Conservation (phyloP, 495 filamentous ascomycete species). For the Tirmania nivea region DNA sequence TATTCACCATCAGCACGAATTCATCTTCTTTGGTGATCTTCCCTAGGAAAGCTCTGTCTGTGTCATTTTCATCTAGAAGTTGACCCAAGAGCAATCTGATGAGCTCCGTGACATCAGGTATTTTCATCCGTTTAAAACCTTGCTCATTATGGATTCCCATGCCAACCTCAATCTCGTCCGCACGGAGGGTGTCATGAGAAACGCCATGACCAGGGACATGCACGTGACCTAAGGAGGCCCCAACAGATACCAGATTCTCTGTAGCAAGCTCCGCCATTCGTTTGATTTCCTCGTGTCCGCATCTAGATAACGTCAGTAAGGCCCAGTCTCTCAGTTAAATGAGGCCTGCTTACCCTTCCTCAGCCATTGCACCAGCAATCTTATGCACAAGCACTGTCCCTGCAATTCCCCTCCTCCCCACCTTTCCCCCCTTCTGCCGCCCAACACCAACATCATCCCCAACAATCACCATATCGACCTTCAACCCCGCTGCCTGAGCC, state of each 20-base stretch:
- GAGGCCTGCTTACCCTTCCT: constrained; percentile 34
- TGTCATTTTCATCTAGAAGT: constrained; percentile 54
- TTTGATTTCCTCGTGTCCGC: constrained; percentile 37
- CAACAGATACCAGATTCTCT: constrained; percentile 64
- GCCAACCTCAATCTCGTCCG: constrained; percentile 70
- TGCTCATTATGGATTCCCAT: constrained; percentile 99
- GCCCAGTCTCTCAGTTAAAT: not conserved
- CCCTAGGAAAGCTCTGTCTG: constrained; percentile 59
- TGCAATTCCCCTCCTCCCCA: constrained; percentile 75
- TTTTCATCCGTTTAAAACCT: constrained; percentile 48
- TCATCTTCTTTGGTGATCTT: constrained; percentile 32
- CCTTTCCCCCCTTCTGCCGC: constrained; percentile 59
- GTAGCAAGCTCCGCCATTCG: constrained; percentile 49
- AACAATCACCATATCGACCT: constrained; percentile 82
- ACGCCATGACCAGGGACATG: constrained; percentile 64
- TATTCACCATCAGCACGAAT: constrained; percentile 70
- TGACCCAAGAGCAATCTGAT: constrained; percentile 62
- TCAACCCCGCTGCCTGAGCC: constrained; percentile 54
- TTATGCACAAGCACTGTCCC: constrained; percentile 81
- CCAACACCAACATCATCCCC: constrained; percentile 94
- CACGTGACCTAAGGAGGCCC: constrained; percentile 67
- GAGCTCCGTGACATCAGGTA: constrained; percentile 41
- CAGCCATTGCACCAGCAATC: constrained; percentile 64
- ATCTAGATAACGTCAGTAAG: constrained; percentile 13
- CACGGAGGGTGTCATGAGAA: constrained; percentile 3